Conservation (phyloP, 495 filamentous ascomycete species). For the Penicillium turbatum region DNA sequence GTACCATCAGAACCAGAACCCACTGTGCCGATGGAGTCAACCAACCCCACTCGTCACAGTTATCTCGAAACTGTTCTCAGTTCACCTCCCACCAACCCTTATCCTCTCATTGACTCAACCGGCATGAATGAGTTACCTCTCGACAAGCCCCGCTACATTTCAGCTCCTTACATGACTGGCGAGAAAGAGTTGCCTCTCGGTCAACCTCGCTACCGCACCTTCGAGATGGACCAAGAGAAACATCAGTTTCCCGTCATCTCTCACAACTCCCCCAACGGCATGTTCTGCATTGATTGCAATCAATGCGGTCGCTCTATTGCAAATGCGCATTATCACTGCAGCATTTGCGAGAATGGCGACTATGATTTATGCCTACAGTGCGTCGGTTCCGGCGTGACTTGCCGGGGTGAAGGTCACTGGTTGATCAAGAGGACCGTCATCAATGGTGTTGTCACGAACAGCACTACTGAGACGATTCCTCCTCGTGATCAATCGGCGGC, state of each 20-base stretch:
- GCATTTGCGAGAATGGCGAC: conserved; percentile 86
- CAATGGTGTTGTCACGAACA: conserved; percentile 73
- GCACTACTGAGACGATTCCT: conserved; percentile 72
- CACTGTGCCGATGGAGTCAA: conserved; percentile 7
- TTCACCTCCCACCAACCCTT: conserved; percentile 16
- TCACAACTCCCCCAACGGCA: conserved; percentile 30
- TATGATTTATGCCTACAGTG: conserved; percentile 88
- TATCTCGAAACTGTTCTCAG: conserved; percentile 45
- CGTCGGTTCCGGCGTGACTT: conserved; percentile 68
- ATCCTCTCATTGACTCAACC: neutral
- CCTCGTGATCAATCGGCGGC: conserved; percentile 42
- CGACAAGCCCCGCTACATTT: neutral
- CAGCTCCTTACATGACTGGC: too few relatives aligned
- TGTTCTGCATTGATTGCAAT: conserved; percentile 84
- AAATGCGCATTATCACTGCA: conserved; percentile 89
- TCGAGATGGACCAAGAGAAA: conserved; percentile 28
- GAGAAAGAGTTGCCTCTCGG: neutral
- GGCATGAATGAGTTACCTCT: too few relatives aligned
- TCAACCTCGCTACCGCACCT: conserved; percentile 30
- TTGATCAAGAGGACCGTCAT: conserved; percentile 84
- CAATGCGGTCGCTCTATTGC: conserved; percentile 72
- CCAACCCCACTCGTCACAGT: conserved; percentile 27
- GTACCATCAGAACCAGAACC: conserved; percentile 12
- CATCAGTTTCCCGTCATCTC: conserved; percentile 28
- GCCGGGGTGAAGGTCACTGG: conserved; percentile 77